Evolutionary conservation across 2,329 filamentous ascomycete genomes (phyloP).

Genomic region (Penicillium sp.): DNA sequence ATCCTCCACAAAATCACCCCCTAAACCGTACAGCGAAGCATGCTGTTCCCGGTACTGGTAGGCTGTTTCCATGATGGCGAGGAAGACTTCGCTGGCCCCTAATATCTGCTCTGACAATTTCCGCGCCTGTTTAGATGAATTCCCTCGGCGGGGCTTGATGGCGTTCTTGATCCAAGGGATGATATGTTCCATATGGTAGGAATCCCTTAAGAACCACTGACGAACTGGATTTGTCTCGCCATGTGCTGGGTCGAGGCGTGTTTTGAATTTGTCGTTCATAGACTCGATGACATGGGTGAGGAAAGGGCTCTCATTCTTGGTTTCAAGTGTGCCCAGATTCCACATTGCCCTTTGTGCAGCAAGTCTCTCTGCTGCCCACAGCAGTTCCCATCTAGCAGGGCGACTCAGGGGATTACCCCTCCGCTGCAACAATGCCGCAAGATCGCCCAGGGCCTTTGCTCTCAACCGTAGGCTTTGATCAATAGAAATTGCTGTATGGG

Average conservation of each 20-base stretch:
- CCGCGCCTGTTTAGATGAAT: constrained; percentile 52
- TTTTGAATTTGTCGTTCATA: constrained; percentile 74
- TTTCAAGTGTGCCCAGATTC: constrained; percentile 67
- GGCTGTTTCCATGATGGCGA: constrained; percentile 60
- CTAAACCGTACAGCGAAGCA: constrained; percentile 68
- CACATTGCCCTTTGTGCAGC: constrained; percentile 75
- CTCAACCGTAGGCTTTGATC: constrained; percentile 76
- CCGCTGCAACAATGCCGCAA: constrained; percentile 68
- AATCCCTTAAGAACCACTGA: constrained; percentile 81
- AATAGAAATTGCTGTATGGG: constrained; percentile 69
- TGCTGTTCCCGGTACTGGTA: constrained; percentile 71
- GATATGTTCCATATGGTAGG: constrained; percentile 68
- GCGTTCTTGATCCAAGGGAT: constrained; percentile 76
- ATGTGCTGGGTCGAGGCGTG: constrained; percentile 59
- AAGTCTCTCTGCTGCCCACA: constrained; percentile 91
- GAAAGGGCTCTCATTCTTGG: constrained; percentile 61
- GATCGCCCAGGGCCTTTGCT: constrained; percentile 67
- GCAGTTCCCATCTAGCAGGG: constrained; percentile 69
- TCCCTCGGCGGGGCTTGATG: constrained; percentile 68
- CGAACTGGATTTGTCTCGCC: constrained; percentile 76
- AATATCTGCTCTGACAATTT: constrained; percentile 48
- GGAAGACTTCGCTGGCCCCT: constrained; percentile 74
- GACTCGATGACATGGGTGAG: constrained; percentile 71
- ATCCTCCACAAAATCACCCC: constrained; percentile 62
- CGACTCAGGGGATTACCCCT: constrained; percentile 63